Evolutionary conservation across 352 stramenopile species (phyloP).

Genomic region (Elongisporangium anandrum): DNA sequence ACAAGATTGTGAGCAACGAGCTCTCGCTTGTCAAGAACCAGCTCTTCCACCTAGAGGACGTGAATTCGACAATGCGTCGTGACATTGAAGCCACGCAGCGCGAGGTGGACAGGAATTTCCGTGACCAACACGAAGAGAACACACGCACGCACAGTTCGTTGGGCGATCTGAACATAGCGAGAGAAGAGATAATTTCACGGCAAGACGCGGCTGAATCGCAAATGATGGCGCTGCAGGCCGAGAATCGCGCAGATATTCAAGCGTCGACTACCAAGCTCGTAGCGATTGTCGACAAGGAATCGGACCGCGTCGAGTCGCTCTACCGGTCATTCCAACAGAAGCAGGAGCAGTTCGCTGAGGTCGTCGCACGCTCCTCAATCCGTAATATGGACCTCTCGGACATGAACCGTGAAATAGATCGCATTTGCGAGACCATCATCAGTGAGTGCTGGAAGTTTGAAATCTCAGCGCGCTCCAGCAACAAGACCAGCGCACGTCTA

Average conservation of each 20-base stretch:
- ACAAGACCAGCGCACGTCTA: slow-evolving; percentile 25
- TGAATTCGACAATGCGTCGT: slow-evolving; percentile 44
- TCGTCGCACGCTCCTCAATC: slow-evolving; percentile 69
- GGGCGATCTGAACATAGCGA: slow-evolving; percentile 32
- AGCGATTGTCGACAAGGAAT: slow-evolving; percentile 76
- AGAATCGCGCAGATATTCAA: slow-evolving; percentile 76
- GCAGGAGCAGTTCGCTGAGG: slow-evolving; percentile 76
- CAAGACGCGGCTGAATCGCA: slow-evolving; percentile 59
- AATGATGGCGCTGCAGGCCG: slow-evolving; percentile 61
- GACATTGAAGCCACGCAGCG: slow-evolving; percentile 58
- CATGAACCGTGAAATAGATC: slow-evolving; percentile 79
- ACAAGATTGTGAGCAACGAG: slow-evolving; percentile 56
- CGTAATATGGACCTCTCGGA: slow-evolving; percentile 79
- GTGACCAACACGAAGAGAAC: slow-evolving; percentile 54
- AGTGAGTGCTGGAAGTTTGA: slow-evolving; percentile 87
- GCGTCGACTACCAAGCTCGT: slow-evolving; percentile 55
- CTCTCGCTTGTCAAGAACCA: slow-evolving; percentile 63
- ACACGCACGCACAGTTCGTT: slow-evolving; percentile 33
- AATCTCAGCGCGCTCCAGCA: slow-evolving; percentile 63
- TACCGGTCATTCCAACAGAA: slow-evolving; percentile 80
- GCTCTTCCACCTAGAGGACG: slow-evolving; percentile 71
- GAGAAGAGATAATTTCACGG: slow-evolving; percentile 42
- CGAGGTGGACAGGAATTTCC: slow-evolving; percentile 53
- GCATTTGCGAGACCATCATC: slow-evolving; percentile 75
- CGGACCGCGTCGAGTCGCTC: slow-evolving; percentile 70